Base-by-base conservation (phyloP, 2,329 filamentous ascomycete species). In the Exophiala sp. region DNA sequence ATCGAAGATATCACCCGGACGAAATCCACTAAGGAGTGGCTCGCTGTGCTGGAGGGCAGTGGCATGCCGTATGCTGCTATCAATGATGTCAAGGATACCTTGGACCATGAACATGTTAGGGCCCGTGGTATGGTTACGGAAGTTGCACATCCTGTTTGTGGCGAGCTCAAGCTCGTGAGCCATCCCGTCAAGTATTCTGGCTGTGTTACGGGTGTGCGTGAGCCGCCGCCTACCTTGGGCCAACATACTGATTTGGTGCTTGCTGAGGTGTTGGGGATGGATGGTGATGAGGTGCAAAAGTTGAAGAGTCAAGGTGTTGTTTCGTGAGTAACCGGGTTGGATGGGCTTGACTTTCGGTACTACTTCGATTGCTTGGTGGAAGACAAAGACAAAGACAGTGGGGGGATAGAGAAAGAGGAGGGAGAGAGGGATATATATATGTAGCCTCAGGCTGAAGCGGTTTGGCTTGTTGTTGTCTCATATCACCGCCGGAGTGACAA, bases 61-160 rank as follows among this genome's bases (percentile, higher is more conserved):
- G 93, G 93, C 3, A 83, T 98, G 83, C 93, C 93, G 0, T 98
- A 93, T 63, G 86, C 91, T 0, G 88, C 91, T 1, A 86, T 98
- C 60, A 98, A 97, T 64, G 91, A 98, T 64, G 82, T 98, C 6
- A 85, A 93, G 66, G 79, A 76, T 16, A 88, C 93, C 0, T 72
- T 98, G 45, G 83, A 85, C 53, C 89, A 96, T 64, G 79, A 84
- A 55, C 93, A 98, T 68, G 88, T 81, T 0, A 70, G 73, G 47
- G 90, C 90, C 18, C 79, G 93, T 50, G 79, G 83, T 52, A 98
- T 98, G 93, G 85, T 98, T 1, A 80, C 87, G 11, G 85, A 95
- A 64, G 74, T 96, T 38, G 80, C 95, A 0, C 93, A 98, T 64
- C 80, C 80, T 3, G 74, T 76, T 6, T 97, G 91, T 66, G 93